Evolutionary conservation across 257 asterid genomes (phyloP).

Genomic region (Solanum peruvianum): DNA sequence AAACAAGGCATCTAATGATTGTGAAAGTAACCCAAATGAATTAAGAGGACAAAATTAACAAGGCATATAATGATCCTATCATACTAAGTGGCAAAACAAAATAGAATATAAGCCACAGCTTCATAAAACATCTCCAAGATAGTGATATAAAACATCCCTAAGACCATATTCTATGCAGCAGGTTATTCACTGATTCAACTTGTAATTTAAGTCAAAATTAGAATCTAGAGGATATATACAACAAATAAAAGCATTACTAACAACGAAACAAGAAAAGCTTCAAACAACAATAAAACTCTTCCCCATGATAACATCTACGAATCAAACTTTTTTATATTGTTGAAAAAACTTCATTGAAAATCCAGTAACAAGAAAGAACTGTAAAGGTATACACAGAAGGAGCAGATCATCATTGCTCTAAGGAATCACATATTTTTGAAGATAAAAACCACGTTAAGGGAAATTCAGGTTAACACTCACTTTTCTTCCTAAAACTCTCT

Average conservation of each 20-base stretch:
- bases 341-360: neutral
- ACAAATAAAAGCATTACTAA: neutral
- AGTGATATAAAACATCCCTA: neutral
- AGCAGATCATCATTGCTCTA: neutral
- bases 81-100: neutral
- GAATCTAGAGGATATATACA: neutral
- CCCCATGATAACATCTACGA: neutral
- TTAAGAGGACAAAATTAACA: neutral
- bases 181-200: neutral
- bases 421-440: neutral
- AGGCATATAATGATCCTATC: neutral
- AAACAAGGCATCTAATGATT: neutral
- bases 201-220: neutral
- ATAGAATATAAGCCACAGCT: neutral
- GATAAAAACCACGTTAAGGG: neutral
- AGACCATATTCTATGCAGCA: neutral
- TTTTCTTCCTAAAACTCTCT: slow-evolving; percentile 64
- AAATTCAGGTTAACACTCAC: slow-evolving; percentile 16
- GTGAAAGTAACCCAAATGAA: neutral
- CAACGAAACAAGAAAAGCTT: neutral
- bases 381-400: neutral
- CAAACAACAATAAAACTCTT: neutral
- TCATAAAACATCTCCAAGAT: neutral
- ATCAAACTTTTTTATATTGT: neutral
- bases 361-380: neutral